These are phyloP conservation scores for Domatiomyces catenatus DNA, from an alignment of 2,329 filamentous ascomycete genomes.

Conservation along the genomic window DNA sequence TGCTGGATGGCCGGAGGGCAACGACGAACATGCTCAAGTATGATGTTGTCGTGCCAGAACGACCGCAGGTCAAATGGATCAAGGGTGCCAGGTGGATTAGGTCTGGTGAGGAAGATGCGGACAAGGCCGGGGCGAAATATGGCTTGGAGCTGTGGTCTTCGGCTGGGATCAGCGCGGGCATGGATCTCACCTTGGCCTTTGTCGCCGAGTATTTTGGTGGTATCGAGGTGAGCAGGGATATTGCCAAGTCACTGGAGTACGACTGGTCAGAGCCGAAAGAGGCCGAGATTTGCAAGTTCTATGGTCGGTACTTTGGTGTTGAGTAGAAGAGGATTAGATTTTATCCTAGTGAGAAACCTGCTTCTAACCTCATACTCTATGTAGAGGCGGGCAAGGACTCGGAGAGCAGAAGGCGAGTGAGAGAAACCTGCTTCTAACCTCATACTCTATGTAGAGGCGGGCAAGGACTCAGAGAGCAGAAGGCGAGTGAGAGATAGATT, in stretches of 20 bases:
- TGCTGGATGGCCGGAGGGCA: slow-evolving; percentile 44
- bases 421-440: too few relatives aligned
- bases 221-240: slow-evolving; percentile 28
- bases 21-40: slow-evolving; percentile 53
- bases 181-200: slow-evolving; percentile 46
- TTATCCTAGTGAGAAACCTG: too few relatives aligned
- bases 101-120: slow-evolving; percentile 9
- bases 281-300: background rate
- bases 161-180: slow-evolving; percentile 48
- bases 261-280: slow-evolving; percentile 9
- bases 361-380: too few relatives aligned
- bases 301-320: background rate
- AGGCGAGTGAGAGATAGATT: background rate
- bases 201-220: slow-evolving; percentile 40
- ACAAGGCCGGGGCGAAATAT: background rate
- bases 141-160: slow-evolving; percentile 42
- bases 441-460: background rate
- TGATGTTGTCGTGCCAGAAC: slow-evolving; percentile 31
- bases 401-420: background rate
- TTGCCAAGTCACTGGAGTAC: slow-evolving; percentile 44
- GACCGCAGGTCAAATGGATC: slow-evolving; percentile 44
- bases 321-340: background rate
- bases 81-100: slow-evolving; percentile 45
- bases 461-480: background rate
- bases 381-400: background rate